phyloP scores from a whole-genome alignment of 371 early-diverging fungal species.

The Mortierella sp. region DNA sequence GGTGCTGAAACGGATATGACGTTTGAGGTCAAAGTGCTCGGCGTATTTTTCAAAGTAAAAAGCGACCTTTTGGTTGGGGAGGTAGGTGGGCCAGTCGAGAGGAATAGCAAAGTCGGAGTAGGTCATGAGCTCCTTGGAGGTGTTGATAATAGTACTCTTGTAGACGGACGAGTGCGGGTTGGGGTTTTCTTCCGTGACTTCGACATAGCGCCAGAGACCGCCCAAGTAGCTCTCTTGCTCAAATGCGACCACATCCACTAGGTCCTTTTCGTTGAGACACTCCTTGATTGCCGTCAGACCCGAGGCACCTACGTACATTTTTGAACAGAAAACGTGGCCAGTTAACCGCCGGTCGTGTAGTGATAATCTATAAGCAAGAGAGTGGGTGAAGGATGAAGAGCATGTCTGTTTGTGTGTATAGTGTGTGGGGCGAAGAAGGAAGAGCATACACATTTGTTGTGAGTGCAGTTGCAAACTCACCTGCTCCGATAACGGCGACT shows the following conservation, averaged over 20 bases:
- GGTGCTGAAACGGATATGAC: conserved; percentile 64
- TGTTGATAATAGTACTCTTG: conserved; percentile 65
- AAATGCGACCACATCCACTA: conserved; percentile 65
- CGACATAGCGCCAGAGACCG: conserved; percentile 68
- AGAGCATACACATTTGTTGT: too few species aligned
- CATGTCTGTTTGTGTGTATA: neutral
- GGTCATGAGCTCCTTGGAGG: conserved; percentile 63
- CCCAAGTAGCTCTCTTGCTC: conserved; percentile 62
- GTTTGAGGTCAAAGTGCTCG: conserved; percentile 60
- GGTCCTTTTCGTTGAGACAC: conserved; percentile 61
- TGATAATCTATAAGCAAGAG: neutral
- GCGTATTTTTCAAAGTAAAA: conserved; percentile 65
- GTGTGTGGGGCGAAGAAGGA: neutral
- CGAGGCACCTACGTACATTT: conserved; percentile 50
- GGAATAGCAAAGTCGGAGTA: conserved; percentile 70
- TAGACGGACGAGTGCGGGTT: conserved; percentile 67
- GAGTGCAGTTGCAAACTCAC: neutral
- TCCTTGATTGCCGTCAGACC: conserved; percentile 66
- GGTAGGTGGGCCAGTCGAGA: conserved; percentile 66
- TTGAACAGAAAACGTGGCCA: neutral
- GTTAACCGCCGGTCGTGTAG: neutral
- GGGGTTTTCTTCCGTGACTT: conserved; percentile 57
- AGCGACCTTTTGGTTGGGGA: conserved; percentile 61
- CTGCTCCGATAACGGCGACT: conserved; percentile 42
- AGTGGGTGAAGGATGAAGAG: too few species aligned